A percentile compares a stretch with the other conserved stretches of the same genome.
phyloP scores from a whole-genome alignment of 176 grass and related monocot species.

The Cocos nucifera region DNA sequence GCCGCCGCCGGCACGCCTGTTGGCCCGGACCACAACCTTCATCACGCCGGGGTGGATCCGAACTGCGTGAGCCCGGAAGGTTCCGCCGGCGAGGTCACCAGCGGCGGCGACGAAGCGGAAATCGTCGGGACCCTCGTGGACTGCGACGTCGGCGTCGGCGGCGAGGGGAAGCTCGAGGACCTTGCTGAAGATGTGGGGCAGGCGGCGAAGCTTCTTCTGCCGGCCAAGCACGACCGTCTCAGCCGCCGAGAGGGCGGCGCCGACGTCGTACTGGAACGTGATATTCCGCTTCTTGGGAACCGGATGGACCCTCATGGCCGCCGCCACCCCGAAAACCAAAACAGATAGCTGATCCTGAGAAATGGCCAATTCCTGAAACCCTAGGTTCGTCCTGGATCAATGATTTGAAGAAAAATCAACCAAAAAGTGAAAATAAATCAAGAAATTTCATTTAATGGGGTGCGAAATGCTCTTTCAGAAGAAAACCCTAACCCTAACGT shows the following conservation, averaged over 20 bases:
- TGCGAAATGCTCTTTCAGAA: no score
- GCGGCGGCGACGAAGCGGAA: constrained; percentile 47
- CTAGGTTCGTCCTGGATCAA: no score
- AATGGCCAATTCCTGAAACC: no score
- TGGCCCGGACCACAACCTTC: constrained; percentile 52
- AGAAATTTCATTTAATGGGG: no score
- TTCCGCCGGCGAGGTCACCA: neutral
- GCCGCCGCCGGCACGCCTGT: neutral
- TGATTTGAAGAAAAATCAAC: no score
- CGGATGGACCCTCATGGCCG: constrained; percentile 37
- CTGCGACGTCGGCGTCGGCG: constrained; percentile 48
- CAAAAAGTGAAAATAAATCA: no score
- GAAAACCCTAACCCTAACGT: no score
- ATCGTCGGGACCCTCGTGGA: constrained; percentile 38
- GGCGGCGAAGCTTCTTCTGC: constrained; percentile 54
- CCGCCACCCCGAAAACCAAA: neutral
- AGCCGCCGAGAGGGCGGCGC: neutral
- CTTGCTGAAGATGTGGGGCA: constrained; percentile 78
- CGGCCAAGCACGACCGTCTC: neutral
- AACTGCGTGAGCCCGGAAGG: constrained; percentile 35
- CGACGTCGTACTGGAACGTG: constrained; percentile 9
- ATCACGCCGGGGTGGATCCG: constrained; percentile 52
- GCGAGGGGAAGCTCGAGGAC: constrained; percentile 79
- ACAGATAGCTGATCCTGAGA: neutral
- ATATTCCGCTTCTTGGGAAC: constrained; percentile 2